Percentiles rank a stretch among this genome's conserved stretches.
These are phyloP conservation scores for Cyclocybe cylindracea DNA, from an alignment of 768 basidiomycete species.

Conservation along the genomic window DNA sequence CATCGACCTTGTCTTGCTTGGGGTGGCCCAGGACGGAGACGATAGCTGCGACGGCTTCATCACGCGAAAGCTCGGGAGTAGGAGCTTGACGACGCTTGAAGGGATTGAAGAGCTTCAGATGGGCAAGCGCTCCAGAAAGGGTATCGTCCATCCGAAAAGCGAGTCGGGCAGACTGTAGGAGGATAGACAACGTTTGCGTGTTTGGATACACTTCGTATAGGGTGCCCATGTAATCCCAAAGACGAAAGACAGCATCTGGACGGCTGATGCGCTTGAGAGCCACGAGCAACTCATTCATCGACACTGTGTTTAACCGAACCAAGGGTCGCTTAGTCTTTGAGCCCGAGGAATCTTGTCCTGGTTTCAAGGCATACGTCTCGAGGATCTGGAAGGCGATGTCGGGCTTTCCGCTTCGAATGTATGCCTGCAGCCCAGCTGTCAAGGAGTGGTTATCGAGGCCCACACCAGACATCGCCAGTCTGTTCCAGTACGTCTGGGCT, in stretches of 20 bases:
- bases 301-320: constrained; percentile 22
- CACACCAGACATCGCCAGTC: constrained; percentile 34
- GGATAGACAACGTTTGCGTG: constrained; percentile 51
- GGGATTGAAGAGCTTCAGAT: constrained; percentile 38
- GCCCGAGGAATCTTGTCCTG: not conserved
- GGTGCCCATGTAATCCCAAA: constrained; percentile 67
- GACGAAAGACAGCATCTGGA: constrained; percentile 60
- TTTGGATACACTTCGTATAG: constrained; percentile 64
- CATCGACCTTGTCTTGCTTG: constrained; percentile 17
- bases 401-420: constrained; percentile 43
- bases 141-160: constrained; percentile 53
- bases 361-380: constrained; percentile 33
- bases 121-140: constrained; percentile 49
- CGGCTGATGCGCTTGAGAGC: constrained; percentile 51
- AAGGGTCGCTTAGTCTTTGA: not conserved
- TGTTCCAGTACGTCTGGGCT: constrained; percentile 47
- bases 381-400: constrained; percentile 53
- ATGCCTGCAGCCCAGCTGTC: constrained; percentile 49
- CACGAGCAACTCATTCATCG: constrained; percentile 41
- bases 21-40: constrained; percentile 26
- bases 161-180: constrained; percentile 61
- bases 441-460: constrained; percentile 49
- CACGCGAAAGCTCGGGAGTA: constrained; percentile 7
- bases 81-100: constrained; percentile 22
- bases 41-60: constrained; percentile 28